A percentile compares a stretch with the other conserved stretches of the same genome.
Conservation (phyloP, 495 filamentous ascomycete species). For the Penicillium cosmopolitanum region DNA sequence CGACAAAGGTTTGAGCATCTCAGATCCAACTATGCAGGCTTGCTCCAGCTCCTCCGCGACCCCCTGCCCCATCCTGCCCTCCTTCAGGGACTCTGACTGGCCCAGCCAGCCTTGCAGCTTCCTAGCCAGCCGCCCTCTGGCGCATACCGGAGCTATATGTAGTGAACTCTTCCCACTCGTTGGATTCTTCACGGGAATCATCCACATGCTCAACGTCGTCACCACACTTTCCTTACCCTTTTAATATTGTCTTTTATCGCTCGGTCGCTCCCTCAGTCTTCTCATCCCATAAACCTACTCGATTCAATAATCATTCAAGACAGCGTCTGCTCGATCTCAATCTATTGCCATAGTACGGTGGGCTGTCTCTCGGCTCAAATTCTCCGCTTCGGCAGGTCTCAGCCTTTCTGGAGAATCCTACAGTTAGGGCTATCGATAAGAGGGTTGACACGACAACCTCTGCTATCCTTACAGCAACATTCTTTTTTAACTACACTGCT, state of each 20-base stretch:
- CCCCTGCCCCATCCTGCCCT: slow-evolving; percentile 13
- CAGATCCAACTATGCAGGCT: slow-evolving; percentile 38
- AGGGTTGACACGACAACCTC: slow-evolving; percentile 54
- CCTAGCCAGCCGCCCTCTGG: slow-evolving; percentile 23
- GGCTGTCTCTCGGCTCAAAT: slow-evolving; percentile 28
- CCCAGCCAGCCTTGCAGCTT: slow-evolving; percentile 26
- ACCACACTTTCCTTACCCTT: slow-evolving; percentile 25
- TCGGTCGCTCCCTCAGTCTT: slow-evolving; percentile 9
- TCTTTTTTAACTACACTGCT: slow-evolving; percentile 24
- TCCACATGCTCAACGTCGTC: slow-evolving; percentile 42
- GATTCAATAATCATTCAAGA: slow-evolving; percentile 10
- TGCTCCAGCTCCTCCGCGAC: slow-evolving; percentile 19
- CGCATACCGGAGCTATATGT: slow-evolving; percentile 41
- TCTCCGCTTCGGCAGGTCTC: slow-evolving; percentile 38
- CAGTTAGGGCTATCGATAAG: slow-evolving; percentile 44
- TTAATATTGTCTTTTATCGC: slow-evolving; percentile 12
- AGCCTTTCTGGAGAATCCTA: slow-evolving; percentile 18
- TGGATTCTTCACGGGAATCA: slow-evolving; percentile 44
- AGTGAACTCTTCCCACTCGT: slow-evolving; percentile 29
- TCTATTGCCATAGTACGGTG: slow-evolving; percentile 26
- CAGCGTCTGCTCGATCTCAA: slow-evolving; percentile 16
- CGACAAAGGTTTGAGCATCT: slow-evolving; percentile 32
- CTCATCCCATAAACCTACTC: slow-evolving; percentile 7
- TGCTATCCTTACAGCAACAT: slow-evolving; percentile 50
- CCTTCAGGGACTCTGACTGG: slow-evolving; percentile 23